These are phyloP conservation scores for Iberis pinnata DNA, from an alignment of 345 rosid genomes.

Conservation along the genomic window DNA sequence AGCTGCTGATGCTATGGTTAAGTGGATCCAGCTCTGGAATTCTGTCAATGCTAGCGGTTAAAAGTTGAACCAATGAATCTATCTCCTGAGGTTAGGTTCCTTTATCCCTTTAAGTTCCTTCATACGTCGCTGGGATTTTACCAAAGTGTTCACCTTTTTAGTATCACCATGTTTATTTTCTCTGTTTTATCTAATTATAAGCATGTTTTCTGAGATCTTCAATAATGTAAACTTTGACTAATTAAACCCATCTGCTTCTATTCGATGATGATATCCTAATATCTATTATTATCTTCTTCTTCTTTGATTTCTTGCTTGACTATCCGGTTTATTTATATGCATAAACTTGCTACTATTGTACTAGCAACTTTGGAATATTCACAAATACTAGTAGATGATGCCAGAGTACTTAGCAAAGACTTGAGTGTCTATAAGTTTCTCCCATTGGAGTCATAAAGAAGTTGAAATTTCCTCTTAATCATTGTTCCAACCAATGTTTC, in stretches of 20 bases:
- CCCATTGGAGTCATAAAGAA: too few species aligned
- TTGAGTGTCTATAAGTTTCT: too few species aligned
- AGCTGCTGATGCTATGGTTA: conserved; percentile 66
- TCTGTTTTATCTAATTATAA: conserved; percentile 15
- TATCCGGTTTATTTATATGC: too few species aligned
- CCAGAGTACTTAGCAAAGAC: too few species aligned
- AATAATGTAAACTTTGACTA: conserved; percentile 24
- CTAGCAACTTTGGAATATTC: too few species aligned
- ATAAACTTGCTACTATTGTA: too few species aligned
- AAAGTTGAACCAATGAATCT: conserved; percentile 4
- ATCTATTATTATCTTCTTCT: too few species aligned
- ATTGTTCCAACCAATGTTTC: too few species aligned
- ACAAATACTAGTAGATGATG: too few species aligned
- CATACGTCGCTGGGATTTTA: conserved; percentile 9
- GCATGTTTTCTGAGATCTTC: conserved; percentile 22
- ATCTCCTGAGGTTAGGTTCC: conserved; percentile 23
- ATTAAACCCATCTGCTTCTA: conserved; percentile 4
- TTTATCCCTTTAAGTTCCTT: conserved; percentile 16
- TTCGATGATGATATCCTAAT: background rate
- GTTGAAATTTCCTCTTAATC: too few species aligned
- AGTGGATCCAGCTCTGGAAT: conserved; percentile 75
- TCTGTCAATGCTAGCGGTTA: conserved; percentile 38
- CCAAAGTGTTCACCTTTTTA: conserved; percentile 3
- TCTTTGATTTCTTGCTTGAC: too few species aligned
- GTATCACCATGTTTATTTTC: conserved; percentile 19